Conservation (phyloP, 2,329 filamentous ascomycete species). For the Clonostachys rosea region DNA sequence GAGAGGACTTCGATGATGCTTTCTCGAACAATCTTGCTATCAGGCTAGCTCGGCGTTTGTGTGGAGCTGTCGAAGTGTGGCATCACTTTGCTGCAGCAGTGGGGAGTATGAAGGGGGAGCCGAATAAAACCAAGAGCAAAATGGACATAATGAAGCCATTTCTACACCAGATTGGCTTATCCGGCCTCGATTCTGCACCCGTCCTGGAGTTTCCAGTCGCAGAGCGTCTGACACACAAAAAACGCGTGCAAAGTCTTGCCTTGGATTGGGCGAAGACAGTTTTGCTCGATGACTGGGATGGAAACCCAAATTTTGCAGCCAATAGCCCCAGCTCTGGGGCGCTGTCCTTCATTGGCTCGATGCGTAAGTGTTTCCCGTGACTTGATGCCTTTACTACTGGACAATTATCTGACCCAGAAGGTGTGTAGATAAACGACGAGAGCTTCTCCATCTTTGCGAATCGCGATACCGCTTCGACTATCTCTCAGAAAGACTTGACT, state of each 20-base stretch:
- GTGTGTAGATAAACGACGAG: slow-evolving; percentile 52
- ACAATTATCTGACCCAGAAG: slow-evolving; percentile 1
- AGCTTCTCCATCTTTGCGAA: slow-evolving; percentile 59
- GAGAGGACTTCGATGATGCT: slow-evolving; percentile 52
- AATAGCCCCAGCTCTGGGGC: slow-evolving; percentile 74
- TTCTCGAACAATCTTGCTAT: slow-evolving; percentile 58
- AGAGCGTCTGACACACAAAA: slow-evolving; percentile 43
- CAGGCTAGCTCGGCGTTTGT: slow-evolving; percentile 52
- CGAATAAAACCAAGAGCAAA: too few species aligned
- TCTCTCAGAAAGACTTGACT: slow-evolving; percentile 71
- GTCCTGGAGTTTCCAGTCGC: background rate
- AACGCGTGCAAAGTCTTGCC: slow-evolving; percentile 48
- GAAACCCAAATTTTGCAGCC: slow-evolving; percentile 62
- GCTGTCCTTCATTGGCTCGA: slow-evolving; percentile 64
- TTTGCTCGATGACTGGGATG: slow-evolving; percentile 77
- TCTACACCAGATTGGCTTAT: slow-evolving; percentile 6
- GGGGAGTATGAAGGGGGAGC: too few species aligned
- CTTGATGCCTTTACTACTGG: background rate
- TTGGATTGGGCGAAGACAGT: slow-evolving; percentile 72
- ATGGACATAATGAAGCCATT: too few species aligned
- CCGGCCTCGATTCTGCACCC: slow-evolving; percentile 13
- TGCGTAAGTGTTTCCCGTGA: slow-evolving; percentile 52
- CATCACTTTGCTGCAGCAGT: slow-evolving; percentile 42
- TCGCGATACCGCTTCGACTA: slow-evolving; percentile 72
- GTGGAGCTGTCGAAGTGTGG: slow-evolving; percentile 50